Evolutionary conservation across 768 basidiomycete species (phyloP), one percentile per base, ranked within the genome.

Genomic region (Megacollybia marginata): DNA sequence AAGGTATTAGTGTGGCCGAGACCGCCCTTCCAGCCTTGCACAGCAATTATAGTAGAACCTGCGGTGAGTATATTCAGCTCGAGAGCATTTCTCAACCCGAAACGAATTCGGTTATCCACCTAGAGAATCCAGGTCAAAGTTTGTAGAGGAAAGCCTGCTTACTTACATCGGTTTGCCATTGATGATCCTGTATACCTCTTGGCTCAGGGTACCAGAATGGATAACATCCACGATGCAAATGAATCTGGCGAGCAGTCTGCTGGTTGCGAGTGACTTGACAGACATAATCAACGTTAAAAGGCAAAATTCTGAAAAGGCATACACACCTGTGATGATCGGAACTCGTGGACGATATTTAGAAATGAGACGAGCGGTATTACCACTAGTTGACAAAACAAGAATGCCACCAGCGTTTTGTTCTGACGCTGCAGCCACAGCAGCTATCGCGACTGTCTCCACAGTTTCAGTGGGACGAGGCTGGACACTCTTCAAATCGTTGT

Each of bases 11-110:
- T 94, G 70, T 96, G 92, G 32, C 93, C 94, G 42, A 96, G 80
- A 51, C 96, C 96, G 42, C 93, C 91, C 72, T 93, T 95, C 95
- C 95, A 99, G n/a, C 96, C 96, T 68, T 98, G 96, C 5, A 99
- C 88, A 45, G 95, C 95, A 54, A 98, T 75, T 61, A 99, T 79
- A 20, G 93, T 91, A 48, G 83, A 83, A 48, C 92, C 90, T 34
- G 91, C 82, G 60, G 83, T 82, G 73, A 98, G 84, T 63, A 99
- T 79, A 55, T 88, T 86, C 67, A 99, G 69, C 15, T 71, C 76
- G 42, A 97, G 74, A 4, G 90, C 96, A 62, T 75, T 85, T 63
- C 82, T 78, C 67, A 98, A 76, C 52, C 94, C 92, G 60, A 83
- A 94, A 52, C 91, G 83, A 62, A 88, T 87, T 55, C 89, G 88